phyloP scores from a whole-genome alignment of 441 rosid species.

The Pelargonium australe region DNA sequence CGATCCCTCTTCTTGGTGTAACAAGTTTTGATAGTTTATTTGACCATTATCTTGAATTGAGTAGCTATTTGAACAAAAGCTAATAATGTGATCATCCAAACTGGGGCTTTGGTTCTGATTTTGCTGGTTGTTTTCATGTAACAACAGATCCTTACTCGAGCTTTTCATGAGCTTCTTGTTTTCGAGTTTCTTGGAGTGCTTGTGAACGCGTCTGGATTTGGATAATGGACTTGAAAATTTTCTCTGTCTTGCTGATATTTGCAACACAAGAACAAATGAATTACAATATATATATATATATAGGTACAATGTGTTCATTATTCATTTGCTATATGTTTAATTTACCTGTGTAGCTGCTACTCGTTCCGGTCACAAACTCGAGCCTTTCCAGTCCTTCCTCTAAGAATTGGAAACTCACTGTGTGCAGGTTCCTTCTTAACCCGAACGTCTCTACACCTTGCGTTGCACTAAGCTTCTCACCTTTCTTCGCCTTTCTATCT shows the following conservation, averaged over 20 bases:
- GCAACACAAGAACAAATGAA: background rate
- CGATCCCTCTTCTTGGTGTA: too few relatives aligned
- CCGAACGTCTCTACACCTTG: background rate
- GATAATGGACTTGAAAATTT: background rate
- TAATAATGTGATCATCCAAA: background rate
- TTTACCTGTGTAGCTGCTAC: too few relatives aligned
- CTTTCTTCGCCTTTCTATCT: background rate
- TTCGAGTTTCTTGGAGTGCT: background rate
- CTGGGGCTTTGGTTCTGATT: too few relatives aligned
- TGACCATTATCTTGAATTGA: background rate
- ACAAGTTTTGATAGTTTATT: background rate
- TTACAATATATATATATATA: too few relatives aligned
- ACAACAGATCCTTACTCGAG: background rate
- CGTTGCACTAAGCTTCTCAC: background rate
- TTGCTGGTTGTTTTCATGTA: background rate
- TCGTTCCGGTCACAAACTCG: background rate
- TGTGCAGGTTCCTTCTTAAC: background rate
- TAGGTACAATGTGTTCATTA: too few relatives aligned
- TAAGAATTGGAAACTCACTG: background rate
- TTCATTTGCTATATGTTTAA: too few relatives aligned
- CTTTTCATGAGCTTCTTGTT: background rate
- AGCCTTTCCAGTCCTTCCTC: background rate
- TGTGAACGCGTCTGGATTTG: too few relatives aligned
- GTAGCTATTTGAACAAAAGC: background rate
- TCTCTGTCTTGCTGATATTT: background rate